Conservation (phyloP, 2,329 filamentous ascomycete species). For the Tolypocladium endophyticum region DNA sequence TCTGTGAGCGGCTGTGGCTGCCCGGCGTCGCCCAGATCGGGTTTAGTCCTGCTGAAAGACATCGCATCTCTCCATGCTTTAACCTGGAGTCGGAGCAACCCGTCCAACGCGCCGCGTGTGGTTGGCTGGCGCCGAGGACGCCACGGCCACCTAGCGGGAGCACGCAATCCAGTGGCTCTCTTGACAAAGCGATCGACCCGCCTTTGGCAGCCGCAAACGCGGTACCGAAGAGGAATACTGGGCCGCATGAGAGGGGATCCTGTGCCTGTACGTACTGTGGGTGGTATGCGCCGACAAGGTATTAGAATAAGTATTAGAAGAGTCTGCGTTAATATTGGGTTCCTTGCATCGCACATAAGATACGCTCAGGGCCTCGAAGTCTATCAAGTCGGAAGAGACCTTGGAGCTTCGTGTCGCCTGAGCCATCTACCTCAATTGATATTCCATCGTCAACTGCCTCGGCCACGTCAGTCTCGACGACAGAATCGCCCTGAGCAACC, state of each 20-base stretch:
- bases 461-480: neutral
- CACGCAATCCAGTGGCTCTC: constrained; percentile 16
- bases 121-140: neutral
- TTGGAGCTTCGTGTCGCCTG: neutral
- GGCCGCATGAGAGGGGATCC: neutral
- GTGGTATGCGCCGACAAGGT: neutral
- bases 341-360: neutral
- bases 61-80: neutral
- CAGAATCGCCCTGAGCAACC: neutral
- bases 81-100: neutral
- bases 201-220: neutral
- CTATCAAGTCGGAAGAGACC: neutral
- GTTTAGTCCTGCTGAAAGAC: neutral
- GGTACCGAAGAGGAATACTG: neutral
- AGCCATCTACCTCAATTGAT: neutral
- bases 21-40: neutral
- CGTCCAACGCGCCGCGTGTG: neutral
- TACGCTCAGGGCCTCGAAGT: neutral
- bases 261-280: too few relatives aligned
- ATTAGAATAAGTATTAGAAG: neutral
- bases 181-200: constrained; percentile 8
- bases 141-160: constrained; percentile 21
- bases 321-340: neutral
- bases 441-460: neutral
- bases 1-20: neutral